Evolutionary conservation across 148 eudicot species (phyloP), one percentile per base, ranked within the genome.

Genomic region (Rheum nobile): DNA sequence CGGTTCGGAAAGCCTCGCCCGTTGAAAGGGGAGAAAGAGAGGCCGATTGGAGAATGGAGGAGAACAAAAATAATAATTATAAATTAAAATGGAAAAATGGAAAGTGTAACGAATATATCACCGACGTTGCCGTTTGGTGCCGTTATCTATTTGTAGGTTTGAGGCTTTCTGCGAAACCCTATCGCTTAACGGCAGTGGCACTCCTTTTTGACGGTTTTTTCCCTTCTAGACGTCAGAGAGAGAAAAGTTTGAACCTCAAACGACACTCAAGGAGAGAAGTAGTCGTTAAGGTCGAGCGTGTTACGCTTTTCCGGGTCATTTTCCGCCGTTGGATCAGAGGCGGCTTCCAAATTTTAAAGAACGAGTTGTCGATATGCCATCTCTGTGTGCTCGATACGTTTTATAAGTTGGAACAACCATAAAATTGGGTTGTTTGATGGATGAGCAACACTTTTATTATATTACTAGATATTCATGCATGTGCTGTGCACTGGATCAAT

Each of bases 241-340:
- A 71, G 52, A 75, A 76, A 81, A 75, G 87, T 86, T 85, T 90
- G 84, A 86, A 88, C 85, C 79, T 84, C 88, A 88, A 90, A 90
- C 95, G 89, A 91, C 89, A 84, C 86, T 65, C 74, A 55, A 29
- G 57, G 22, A 26, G 75, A 77, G 55, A 21, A 75, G 35, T 75
- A 71, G 78, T 48, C 77, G 54, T 79, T 79, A 24, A 1, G 32
- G 47, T 68, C 61, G 32, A 71, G 48, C 78, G 22, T 21, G 11
- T 24, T 70, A 32, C 48, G 16, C 4, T 7, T 76, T 78, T 67
- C 79, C 77, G 80, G 80, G 65, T 42, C 29, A 14, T 48, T 75
- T 35, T 9, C 12, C 6, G 35, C 83, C 85, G 87, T 77, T 47
- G 54, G 87, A 84, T 84, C 31, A 8, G 31, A 3, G 12, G 8